Evolutionary conservation across 192 early-diverging fungal species (phyloP), one percentile per base, ranked within the genome.

Genomic region (Chytriomyces hyalinus): DNA sequence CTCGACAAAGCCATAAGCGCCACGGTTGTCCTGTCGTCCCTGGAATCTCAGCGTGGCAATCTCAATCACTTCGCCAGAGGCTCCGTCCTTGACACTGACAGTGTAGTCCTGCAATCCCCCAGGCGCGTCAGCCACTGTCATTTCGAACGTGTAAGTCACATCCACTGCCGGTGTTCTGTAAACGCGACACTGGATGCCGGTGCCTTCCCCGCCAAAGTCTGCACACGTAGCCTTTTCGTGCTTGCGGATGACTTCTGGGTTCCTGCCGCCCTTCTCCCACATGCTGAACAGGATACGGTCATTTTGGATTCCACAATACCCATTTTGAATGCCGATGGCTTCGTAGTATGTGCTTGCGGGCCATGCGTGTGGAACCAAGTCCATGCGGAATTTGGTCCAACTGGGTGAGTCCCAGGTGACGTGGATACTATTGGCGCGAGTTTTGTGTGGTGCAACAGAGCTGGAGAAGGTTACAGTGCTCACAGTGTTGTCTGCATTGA

Each of bases 1-100:
- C 68, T 70, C 68, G 6, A 70, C 51, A 50, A 70, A 70, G 7
- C 68, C 68, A 51, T 70, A 70, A 24, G 68, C 68, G 17, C 68
- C 68, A 1, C 7, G 13, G 36, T 70, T 70, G 17, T 70, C 15
- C 50, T 70, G 68, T 10, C 45, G 22, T 10, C 17, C 17, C n/a
- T 70, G 48, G n/a, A 44, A 53, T 17, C 51, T 15, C 20, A 70
- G 22, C 17, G 51, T 70, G 6, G 68, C 68, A 53, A 70, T 49
- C 49, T 49, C 50, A 53, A 5, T 44, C 9, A 7, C 6, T 26
- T 49, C 8, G 2, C 50, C 50, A 13, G 46, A 15, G 0, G 49
- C 22, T 20, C n/a, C 15, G 50, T 70, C 68, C 68, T 47, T 70
- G 11, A 70, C 11, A 11, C 11, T 8, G 22, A 70, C n/a, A 9